Evolutionary conservation across 73 alveolate species (phyloP), one percentile per base, ranked within the genome.

Genomic region (Blepharisma japonicum): DNA sequence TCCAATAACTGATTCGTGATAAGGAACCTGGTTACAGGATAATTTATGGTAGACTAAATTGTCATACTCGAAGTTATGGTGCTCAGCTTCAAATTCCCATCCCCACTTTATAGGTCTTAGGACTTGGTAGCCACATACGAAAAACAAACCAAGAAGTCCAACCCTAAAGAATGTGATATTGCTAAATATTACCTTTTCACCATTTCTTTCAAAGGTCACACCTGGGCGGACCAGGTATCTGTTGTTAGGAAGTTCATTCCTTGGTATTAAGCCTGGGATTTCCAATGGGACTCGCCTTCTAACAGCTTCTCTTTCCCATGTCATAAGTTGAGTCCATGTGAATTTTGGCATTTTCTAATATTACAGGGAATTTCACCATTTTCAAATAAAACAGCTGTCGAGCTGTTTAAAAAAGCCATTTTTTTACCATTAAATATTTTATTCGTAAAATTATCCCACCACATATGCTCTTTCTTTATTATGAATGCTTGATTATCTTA

Each of bases 21-120:
- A 70, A 25, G 80, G 80, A 7, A 70, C 42, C 42, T 1, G 0
- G 11, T 54, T 70, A 4, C 20, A 18, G 2, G 80, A 70, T 2
- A 39, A 5, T 6, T 70, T 70, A 39, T 70, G 71, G 46, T 70
- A 70, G 61, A 70, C 61, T 11, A 70, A 14, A 80, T 70, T 70
- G 61, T 70, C 80, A 1, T n/a, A 2, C 25, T 45, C 27, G 61
- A 18, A 45, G 42, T 45, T 70, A 39, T 70, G 56, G 5, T 70
- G 71, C 4, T 70, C 80, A 3, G 3, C 55, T 7, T 45, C 11
- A n/a, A 14, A 72, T 7, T 48, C 27, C 80, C 80, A 70, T 4
- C 80, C 80, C 27, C 23, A 70, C 32, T 18, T 45, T 5, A 47
- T 7, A 45, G 5, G 5, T 45, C 80, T 70, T 4, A 14, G 0